Conservation (phyloP, 371 early-diverging fungal species). For the Blastocladiella emersonii region DNA sequence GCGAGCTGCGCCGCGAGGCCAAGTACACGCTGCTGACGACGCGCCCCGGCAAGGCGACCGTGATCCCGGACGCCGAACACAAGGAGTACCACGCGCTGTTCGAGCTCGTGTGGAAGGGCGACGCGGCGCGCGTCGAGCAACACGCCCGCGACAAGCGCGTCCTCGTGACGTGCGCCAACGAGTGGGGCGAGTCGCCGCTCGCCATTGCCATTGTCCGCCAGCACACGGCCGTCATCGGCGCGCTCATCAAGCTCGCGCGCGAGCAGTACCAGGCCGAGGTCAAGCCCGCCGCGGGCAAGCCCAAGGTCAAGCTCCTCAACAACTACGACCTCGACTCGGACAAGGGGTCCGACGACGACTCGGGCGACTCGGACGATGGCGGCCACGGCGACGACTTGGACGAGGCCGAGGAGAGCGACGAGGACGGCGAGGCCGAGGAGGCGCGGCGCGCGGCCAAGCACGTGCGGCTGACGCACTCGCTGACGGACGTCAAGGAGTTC, state of each 20-base stretch:
- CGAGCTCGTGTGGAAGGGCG: not conserved
- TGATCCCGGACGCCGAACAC: not conserved
- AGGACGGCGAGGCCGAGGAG: not conserved
- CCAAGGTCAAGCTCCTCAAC: not conserved
- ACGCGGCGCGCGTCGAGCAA: not conserved
- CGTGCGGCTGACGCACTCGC: not conserved
- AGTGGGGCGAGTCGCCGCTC: not conserved
- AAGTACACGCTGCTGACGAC: too few relatives aligned
- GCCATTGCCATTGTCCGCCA: not conserved
- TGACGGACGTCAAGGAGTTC: not conserved
- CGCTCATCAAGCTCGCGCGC: not conserved
- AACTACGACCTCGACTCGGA: conserved; percentile 1
- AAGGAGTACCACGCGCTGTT: not conserved
- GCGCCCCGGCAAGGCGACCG: not conserved
- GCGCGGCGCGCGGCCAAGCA: too few relatives aligned
- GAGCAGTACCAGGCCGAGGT: not conserved
- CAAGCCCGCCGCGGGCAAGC: not conserved
- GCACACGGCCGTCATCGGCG: not conserved
- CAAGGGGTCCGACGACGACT: not conserved
- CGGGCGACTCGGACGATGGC: not conserved
- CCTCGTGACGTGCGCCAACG: not conserved
- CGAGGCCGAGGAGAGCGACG: not conserved
- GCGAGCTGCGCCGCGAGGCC: too few relatives aligned
- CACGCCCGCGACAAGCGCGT: not conserved
- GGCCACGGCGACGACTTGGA: not conserved